Evolutionary conservation across 768 basidiomycete genomes (phyloP).

Genomic region (Auricularia sp.): DNA sequence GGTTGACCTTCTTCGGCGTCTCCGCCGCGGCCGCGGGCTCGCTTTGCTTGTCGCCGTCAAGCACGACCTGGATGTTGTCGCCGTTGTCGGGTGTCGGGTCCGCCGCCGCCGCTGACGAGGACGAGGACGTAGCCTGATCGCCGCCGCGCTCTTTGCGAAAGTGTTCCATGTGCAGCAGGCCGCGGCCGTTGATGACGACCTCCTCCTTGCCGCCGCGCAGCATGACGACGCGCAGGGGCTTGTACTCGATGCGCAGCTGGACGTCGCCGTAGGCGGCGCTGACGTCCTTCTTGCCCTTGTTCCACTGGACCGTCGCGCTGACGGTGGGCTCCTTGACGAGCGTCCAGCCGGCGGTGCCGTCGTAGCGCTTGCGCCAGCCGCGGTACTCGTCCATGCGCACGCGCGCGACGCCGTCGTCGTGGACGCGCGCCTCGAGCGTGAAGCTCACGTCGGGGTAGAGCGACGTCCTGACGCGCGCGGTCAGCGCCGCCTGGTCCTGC

Average conservation of each 20-base stretch:
- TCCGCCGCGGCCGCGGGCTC: too few relatives aligned
- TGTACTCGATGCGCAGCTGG: constrained; percentile 60
- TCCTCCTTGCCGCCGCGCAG: constrained; percentile 68
- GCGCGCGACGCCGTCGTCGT: constrained; percentile 82
- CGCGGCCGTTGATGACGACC: constrained; percentile 79
- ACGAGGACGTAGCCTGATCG: constrained; percentile 23
- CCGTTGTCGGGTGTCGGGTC: constrained; percentile 11
- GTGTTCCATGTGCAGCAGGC: constrained; percentile 96
- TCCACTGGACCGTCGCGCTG: constrained; percentile 53
- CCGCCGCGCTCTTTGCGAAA: constrained; percentile 47
- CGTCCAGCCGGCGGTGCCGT: constrained; percentile 88
- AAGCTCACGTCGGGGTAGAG: constrained; percentile 82
- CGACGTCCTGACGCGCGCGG: constrained; percentile 64
- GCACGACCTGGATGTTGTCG: constrained; percentile 12
- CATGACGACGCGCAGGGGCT: constrained; percentile 67
- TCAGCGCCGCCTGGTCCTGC: constrained; percentile 42
- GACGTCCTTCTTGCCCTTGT: constrained; percentile 50
- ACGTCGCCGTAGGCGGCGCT: constrained; percentile 56
- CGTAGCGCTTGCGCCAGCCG: constrained; percentile 73
- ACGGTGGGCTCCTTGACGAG: constrained; percentile 61
- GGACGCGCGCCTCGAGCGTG: constrained; percentile 69
- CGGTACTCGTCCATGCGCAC: constrained; percentile 85
- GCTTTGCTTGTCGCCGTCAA: constrained; percentile 8
- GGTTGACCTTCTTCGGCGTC: constrained; percentile 1
- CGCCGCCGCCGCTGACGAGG: background rate